phyloP scores from a whole-genome alignment of 352 stramenopile genomes.

The Phytophthora brassicae region DNA sequence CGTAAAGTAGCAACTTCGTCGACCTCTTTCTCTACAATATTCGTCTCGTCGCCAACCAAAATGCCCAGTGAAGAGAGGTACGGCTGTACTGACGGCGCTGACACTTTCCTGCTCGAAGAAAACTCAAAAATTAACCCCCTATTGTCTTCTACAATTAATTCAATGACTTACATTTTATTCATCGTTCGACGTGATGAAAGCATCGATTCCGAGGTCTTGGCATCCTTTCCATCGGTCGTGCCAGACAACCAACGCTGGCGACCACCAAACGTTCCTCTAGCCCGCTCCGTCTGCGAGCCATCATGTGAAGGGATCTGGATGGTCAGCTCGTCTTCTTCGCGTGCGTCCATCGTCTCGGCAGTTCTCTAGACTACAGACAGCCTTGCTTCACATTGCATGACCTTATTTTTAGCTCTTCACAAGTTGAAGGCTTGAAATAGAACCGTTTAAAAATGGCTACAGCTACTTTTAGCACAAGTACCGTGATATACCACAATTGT shows the following conservation, averaged over 20 bases:
- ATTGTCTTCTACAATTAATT: background rate
- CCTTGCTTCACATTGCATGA: too few relatives aligned
- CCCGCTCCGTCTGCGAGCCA: constrained; percentile 71
- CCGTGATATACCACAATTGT: background rate
- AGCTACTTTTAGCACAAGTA: constrained; percentile 9
- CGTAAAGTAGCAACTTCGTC: constrained; percentile 72
- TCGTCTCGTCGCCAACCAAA: constrained; percentile 66
- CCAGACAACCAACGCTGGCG: constrained; percentile 73
- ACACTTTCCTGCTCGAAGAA: constrained; percentile 53
- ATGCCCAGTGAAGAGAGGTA: constrained; percentile 79
- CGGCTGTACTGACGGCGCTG: constrained; percentile 63
- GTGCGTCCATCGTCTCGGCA: constrained; percentile 51
- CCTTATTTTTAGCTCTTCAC: background rate
- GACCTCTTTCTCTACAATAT: constrained; percentile 81
- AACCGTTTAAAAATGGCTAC: constrained; percentile 12
- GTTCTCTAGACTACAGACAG: too few relatives aligned
- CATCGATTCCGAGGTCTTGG: constrained; percentile 44
- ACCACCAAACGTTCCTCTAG: constrained; percentile 66
- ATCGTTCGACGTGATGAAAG: constrained; percentile 47
- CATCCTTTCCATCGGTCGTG: constrained; percentile 30
- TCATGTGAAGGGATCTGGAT: constrained; percentile 73
- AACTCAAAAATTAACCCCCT: constrained; percentile 2
- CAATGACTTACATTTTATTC: constrained; percentile 41
- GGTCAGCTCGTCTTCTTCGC: constrained; percentile 67
- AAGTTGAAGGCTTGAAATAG: constrained; percentile 30